A percentile compares a stretch with the other conserved stretches of the same genome.
Evolutionary conservation across 2,329 filamentous ascomycete genomes (phyloP).

Genomic region (Colletotrichum liriopes): DNA sequence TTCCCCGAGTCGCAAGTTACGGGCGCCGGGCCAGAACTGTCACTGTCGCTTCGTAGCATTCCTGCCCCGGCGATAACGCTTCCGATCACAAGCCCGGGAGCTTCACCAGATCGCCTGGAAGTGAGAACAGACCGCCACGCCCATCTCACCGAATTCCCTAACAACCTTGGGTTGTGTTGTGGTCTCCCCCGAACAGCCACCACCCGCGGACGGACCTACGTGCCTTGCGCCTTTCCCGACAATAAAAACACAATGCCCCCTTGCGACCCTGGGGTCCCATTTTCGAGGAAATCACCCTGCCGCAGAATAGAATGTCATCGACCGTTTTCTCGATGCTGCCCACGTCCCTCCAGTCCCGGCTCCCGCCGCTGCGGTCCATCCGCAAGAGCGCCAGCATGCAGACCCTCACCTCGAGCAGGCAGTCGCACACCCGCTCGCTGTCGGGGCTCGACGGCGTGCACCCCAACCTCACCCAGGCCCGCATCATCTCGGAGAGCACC

Average conservation of each 20-base stretch:
- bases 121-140: conserved; percentile 23
- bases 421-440: conserved; percentile 34
- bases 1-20: conserved; percentile 16
- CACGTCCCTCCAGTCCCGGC: conserved; percentile 64
- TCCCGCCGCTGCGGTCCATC: conserved; percentile 67
- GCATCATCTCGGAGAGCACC: conserved; percentile 37
- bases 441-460: conserved; percentile 38
- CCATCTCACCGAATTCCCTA: conserved; percentile 37
- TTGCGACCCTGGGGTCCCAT: conserved; percentile 43
- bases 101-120: conserved; percentile 3
- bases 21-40: conserved; percentile 29
- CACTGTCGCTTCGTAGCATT: conserved; percentile 30
- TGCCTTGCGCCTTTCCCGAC: neutral
- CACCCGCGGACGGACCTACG: conserved; percentile 14
- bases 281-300: conserved; percentile 51
- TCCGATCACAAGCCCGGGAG: conserved; percentile 14
- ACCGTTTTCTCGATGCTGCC: conserved; percentile 70
- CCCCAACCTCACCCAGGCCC: conserved; percentile 25
- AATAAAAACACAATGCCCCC: conserved; percentile 41
- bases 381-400: conserved; percentile 56
- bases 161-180: conserved; percentile 32
- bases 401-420: conserved; percentile 39
- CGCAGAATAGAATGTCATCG: conserved; percentile 56
- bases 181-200: conserved; percentile 11
- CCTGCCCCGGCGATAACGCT: conserved; percentile 11